phyloP scores from a whole-genome alignment of 768 basidiomycete genomes.

The Rhizopogon vesiculosus region DNA sequence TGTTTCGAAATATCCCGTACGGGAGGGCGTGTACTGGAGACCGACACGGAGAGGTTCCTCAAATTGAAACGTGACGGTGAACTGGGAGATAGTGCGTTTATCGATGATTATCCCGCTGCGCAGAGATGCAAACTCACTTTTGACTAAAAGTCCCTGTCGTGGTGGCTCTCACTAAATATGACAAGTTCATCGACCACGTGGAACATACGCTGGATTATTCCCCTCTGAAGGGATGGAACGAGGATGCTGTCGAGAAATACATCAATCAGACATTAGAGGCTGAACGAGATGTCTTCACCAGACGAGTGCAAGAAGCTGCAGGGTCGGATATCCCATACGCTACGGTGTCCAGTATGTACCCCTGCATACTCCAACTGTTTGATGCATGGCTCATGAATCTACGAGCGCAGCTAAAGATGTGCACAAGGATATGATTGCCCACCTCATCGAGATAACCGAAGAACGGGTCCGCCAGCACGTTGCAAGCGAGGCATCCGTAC shows the following conservation, averaged over 20 bases:
- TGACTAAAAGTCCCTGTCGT: neutral
- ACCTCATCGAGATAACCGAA: neutral
- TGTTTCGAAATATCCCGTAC: neutral
- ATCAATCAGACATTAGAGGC: neutral
- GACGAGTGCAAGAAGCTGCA: neutral
- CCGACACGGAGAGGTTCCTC: neutral
- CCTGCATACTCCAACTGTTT: neutral
- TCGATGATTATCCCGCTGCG: neutral
- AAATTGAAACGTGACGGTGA: neutral
- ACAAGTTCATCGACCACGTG: neutral
- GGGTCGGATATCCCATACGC: neutral
- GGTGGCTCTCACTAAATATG: conserved; percentile 4
- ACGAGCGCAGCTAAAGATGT: neutral
- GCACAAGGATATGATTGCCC: neutral
- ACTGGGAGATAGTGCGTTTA: conserved; percentile 1
- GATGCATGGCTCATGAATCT: neutral
- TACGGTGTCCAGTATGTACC: neutral
- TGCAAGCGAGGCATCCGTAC: neutral
- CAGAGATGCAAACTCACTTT: no score
- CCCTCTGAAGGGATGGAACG: neutral
- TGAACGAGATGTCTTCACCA: neutral
- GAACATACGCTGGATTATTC: neutral
- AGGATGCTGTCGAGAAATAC: neutral
- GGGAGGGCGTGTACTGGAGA: conserved; percentile 1
- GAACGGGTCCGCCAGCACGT: neutral